These are phyloP conservation scores for Rhododendron henanense DNA, from an alignment of 148 eudicot species.

Conservation along the genomic window DNA sequence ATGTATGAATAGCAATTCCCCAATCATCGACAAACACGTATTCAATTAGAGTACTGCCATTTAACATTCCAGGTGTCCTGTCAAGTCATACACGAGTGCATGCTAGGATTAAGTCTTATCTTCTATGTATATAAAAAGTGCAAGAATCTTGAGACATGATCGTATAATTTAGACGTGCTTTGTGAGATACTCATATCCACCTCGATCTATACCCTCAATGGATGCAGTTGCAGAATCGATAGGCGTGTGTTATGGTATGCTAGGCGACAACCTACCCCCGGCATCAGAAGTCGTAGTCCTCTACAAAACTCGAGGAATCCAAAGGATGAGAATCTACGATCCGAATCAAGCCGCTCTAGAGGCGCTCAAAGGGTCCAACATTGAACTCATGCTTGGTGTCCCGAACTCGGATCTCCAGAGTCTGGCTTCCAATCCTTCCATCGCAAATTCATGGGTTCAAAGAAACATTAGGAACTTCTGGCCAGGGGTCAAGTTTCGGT, in stretches of 20 bases:
- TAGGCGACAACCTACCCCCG: conserved; percentile 27
- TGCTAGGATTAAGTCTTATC: background rate
- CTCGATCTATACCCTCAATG: background rate
- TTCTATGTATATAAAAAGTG: background rate
- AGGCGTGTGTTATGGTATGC: conserved; percentile 36
- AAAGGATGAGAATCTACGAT: conserved; percentile 32
- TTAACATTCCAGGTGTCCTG: background rate
- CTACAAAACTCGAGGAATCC: conserved; percentile 21
- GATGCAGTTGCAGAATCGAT: conserved; percentile 25
- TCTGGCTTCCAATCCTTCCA: conserved; percentile 19
- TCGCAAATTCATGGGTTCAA: conserved; percentile 34
- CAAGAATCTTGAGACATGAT: background rate
- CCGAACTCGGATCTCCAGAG: conserved; percentile 19
- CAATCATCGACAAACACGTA: background rate
- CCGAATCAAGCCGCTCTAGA: conserved; percentile 21
- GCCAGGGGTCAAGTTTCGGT: conserved; percentile 32
- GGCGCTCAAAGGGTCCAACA: conserved; percentile 39
- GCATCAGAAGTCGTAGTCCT: conserved; percentile 29
- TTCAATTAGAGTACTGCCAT: background rate
- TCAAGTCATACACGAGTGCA: background rate
- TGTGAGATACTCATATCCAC: background rate
- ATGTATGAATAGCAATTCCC: background rate
- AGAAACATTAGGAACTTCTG: conserved; percentile 22
- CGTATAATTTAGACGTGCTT: background rate
- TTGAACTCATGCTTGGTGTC: conserved; percentile 34